Evolutionary conservation across 176 grass and related monocot genomes (phyloP).

Genomic region (Bonia amplexicaulis): DNA sequence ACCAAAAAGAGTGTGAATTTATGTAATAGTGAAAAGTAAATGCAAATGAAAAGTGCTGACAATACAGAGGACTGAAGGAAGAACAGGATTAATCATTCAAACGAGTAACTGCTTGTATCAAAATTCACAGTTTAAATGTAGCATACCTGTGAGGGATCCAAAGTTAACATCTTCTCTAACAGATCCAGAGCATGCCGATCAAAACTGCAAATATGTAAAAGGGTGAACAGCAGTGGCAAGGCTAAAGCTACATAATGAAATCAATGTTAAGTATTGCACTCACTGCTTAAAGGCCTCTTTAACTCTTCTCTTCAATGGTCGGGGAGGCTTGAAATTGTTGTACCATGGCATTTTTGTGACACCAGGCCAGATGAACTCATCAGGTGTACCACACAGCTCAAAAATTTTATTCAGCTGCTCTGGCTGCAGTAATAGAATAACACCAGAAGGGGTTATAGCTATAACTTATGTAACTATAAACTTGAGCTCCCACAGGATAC

Average conservation of each 20-base stretch:
- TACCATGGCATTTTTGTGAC: slow-evolving; percentile 98
- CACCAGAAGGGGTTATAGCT: background rate
- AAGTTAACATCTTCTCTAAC: slow-evolving; percentile 83
- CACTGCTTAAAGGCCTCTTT: slow-evolving; percentile 95
- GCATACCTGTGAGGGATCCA: slow-evolving; percentile 77
- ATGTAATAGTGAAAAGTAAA: background rate
- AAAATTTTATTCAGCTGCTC: slow-evolving; percentile 93
- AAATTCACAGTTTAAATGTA: background rate
- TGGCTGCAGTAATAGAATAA: slow-evolving; percentile 47
- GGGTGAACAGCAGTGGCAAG: background rate
- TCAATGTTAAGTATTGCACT: slow-evolving; percentile 23
- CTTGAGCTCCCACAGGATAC: background rate
- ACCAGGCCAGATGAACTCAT: slow-evolving; percentile 92
- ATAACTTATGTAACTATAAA: background rate
- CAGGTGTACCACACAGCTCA: slow-evolving; percentile 87
- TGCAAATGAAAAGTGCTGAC: background rate
- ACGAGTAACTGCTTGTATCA: background rate
- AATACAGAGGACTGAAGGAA: background rate
- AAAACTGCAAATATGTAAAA: slow-evolving; percentile 54
- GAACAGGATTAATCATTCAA: background rate
- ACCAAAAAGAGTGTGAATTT: background rate
- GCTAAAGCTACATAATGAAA: background rate
- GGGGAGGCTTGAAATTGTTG: slow-evolving; percentile 91
- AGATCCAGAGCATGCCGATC: slow-evolving; percentile 89
- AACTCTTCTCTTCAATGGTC: slow-evolving; percentile 71